Conservation (phyloP, 2,329 filamentous ascomycete species). For the Aspergillus hiratsukae region DNA sequence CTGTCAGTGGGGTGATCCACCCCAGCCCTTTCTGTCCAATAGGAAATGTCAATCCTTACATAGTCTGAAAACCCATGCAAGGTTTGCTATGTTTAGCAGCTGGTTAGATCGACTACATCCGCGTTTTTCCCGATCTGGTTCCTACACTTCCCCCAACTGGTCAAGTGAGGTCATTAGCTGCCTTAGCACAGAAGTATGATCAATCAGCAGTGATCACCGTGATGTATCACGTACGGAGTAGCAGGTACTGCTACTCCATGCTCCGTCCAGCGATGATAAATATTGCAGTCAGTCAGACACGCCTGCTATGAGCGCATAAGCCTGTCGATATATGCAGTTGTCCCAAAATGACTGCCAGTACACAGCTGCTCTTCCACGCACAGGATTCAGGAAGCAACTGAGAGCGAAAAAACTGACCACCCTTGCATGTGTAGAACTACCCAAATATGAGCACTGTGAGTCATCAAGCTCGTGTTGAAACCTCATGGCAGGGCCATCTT, state of each 20-base stretch:
- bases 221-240: neutral
- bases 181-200: neutral
- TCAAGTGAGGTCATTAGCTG: neutral
- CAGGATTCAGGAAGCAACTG: neutral
- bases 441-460: neutral
- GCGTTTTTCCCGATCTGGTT: neutral
- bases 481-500: neutral
- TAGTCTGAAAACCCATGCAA: conserved; percentile 16
- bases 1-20: conserved; percentile 7
- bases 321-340: no score
- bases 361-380: neutral
- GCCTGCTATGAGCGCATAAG: neutral
- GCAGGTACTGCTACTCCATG: no score
- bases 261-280: neutral
- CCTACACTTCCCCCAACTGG: neutral
- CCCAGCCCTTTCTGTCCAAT: conserved; percentile 9
- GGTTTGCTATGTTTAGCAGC: conserved; percentile 24
- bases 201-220: neutral
- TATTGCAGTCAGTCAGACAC: neutral
- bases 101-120: conserved; percentile 16
- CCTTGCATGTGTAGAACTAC: neutral
- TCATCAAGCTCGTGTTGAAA: neutral
- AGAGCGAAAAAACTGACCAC: neutral
- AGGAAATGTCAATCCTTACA: conserved; percentile 5
- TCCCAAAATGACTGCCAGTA: neutral